These are phyloP conservation scores for Lophiotrema nucula DNA, from an alignment of 495 filamentous ascomycete genomes.

Conservation along the genomic window DNA sequence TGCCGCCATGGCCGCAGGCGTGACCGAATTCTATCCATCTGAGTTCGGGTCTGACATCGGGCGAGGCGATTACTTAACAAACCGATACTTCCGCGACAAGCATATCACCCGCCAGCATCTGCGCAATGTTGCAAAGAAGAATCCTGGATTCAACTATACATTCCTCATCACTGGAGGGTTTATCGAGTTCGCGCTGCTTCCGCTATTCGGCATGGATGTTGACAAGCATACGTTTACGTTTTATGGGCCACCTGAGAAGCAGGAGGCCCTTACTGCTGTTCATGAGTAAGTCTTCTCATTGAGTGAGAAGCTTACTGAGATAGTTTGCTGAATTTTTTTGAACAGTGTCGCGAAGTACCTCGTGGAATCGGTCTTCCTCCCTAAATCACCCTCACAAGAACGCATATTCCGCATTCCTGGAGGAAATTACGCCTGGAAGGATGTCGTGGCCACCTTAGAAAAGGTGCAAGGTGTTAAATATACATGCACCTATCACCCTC, in stretches of 20 bases:
- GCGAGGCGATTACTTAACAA: slow-evolving; percentile 10
- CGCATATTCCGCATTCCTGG: slow-evolving; percentile 10
- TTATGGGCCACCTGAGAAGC: slow-evolving; percentile 7
- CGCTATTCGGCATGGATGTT: slow-evolving; percentile 5
- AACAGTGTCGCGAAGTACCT: slow-evolving; percentile 7
- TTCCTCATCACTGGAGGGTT: slow-evolving; percentile 11
- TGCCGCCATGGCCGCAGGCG: slow-evolving; percentile 38
- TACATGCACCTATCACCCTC: slow-evolving; percentile 1
- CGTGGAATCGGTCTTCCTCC: slow-evolving; percentile 14
- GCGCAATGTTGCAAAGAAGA: background rate
- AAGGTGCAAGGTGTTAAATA: slow-evolving; percentile 18
- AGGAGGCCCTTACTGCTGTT: slow-evolving; percentile 7
- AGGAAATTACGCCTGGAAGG: slow-evolving; percentile 1
- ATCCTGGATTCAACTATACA: slow-evolving; percentile 14
- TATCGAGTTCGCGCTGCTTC: slow-evolving; percentile 7
- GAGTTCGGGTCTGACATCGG: slow-evolving; percentile 42
- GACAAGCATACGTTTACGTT: slow-evolving; percentile 13
- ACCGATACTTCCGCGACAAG: slow-evolving; percentile 17
- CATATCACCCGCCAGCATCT: slow-evolving; percentile 12
- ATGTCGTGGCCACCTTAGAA: slow-evolving; percentile 8
- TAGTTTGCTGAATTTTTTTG: background rate
- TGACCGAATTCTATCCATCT: slow-evolving; percentile 41
- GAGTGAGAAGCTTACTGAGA: slow-evolving; percentile 5
- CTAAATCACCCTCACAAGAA: slow-evolving; percentile 3
- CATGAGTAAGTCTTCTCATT: slow-evolving; percentile 8